phyloP scores from a whole-genome alignment of 441 rosid species.

The Brassica hybrid region DNA sequence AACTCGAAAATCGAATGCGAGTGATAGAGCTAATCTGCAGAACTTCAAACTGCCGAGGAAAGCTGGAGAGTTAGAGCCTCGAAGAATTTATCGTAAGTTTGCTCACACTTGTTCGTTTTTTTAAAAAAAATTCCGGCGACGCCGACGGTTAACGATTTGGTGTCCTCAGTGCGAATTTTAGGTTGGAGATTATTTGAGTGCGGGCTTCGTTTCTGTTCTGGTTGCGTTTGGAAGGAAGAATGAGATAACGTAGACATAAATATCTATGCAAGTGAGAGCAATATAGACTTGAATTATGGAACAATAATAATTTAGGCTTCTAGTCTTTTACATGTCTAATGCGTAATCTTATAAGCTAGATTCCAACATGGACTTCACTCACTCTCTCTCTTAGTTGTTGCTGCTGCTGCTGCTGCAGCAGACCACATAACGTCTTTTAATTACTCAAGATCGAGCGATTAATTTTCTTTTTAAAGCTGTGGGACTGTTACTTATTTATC shows the following conservation, averaged over 20 bases:
- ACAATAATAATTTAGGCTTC: constrained; percentile 16
- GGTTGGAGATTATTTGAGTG: background rate
- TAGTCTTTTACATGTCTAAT: constrained; percentile 25
- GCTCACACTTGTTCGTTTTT: background rate
- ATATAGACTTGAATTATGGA: background rate
- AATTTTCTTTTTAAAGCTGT: background rate
- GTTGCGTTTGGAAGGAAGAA: constrained; percentile 21
- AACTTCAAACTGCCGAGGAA: background rate
- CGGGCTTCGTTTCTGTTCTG: background rate
- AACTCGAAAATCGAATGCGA: background rate
- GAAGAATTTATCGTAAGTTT: background rate
- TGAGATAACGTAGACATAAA: background rate
- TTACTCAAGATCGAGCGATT: background rate
- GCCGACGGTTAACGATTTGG: background rate
- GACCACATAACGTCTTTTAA: constrained; percentile 12
- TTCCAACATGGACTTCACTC: constrained; percentile 9
- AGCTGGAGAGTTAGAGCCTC: constrained; percentile 4
- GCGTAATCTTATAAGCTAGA: constrained; percentile 3
- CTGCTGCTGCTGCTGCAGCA: background rate
- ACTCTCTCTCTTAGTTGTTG: background rate
- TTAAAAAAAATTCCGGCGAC: no score
- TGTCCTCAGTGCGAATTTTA: background rate
- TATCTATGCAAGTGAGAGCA: constrained; percentile 3
- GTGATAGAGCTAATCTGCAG: background rate
- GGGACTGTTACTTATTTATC: constrained; percentile 29